These are phyloP conservation scores for Talaromyces piceae DNA, from an alignment of 2,329 filamentous ascomycete species.

Conservation along the genomic window DNA sequence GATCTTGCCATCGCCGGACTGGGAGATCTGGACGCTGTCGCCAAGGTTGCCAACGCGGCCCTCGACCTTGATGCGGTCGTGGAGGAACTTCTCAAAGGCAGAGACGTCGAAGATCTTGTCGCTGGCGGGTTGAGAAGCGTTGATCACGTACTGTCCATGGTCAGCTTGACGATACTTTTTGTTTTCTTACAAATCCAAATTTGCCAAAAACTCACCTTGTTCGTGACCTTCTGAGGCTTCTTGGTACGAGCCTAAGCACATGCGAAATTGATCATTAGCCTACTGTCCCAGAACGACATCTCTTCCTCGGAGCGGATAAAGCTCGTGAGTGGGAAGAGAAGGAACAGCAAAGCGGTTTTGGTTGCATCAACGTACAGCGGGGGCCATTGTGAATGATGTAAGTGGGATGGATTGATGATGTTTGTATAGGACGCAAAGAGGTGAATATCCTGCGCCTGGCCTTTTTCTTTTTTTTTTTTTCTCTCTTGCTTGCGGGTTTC, in stretches of 20 bases:
- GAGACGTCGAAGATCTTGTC: conserved; percentile 99
- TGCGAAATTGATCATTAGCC: conserved; percentile 66
- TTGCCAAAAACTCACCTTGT: conserved; percentile 33
- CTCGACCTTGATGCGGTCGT: conserved; percentile 99
- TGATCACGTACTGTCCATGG: conserved; percentile 80
- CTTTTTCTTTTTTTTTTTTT: neutral
- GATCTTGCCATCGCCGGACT: conserved; percentile 93
- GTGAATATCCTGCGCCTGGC: conserved; percentile 76
- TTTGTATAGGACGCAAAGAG: conserved; percentile 65
- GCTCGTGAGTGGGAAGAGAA: neutral
- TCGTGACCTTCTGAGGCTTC: conserved; percentile 43
- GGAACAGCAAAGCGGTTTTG: conserved; percentile 93
- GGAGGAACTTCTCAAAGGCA: conserved; percentile 99
- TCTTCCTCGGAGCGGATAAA: conserved; percentile 14
- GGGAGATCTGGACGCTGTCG: conserved; percentile 81
- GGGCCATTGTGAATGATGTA: conserved; percentile 64
- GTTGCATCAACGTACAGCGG: conserved; percentile 68
- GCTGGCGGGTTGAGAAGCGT: conserved; percentile 93
- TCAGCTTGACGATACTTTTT: conserved; percentile 1
- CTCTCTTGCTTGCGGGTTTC: neutral
- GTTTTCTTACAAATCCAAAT: neutral
- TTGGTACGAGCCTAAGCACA: conserved; percentile 37
- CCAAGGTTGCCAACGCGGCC: conserved; percentile 97
- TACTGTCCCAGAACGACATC: conserved; percentile 61
- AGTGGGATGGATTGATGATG: conserved; percentile 22